Evolutionary conservation across 2,329 filamentous ascomycete genomes (phyloP).

Genomic region (Fusarium pininemorale): DNA sequence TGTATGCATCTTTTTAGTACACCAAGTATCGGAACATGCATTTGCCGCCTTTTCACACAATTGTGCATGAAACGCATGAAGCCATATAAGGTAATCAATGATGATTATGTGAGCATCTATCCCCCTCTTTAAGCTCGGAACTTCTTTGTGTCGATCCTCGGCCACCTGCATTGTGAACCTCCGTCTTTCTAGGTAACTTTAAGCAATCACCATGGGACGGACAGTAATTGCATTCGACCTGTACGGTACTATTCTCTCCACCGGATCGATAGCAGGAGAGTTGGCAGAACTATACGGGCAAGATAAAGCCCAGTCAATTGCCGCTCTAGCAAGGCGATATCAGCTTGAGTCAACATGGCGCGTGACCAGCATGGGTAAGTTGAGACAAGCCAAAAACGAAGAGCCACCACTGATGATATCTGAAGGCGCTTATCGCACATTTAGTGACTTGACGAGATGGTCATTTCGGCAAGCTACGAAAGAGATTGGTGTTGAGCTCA

Average conservation of each 20-base stretch:
- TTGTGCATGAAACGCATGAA: background rate
- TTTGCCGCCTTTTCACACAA: background rate
- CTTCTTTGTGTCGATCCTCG: background rate
- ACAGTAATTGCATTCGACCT: conserved; percentile 75
- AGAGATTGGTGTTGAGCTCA: conserved; percentile 62
- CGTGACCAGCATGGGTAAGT: conserved; percentile 76
- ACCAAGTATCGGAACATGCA: background rate
- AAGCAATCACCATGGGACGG: conserved; percentile 33
- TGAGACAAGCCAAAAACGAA: background rate
- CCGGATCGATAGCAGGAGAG: conserved; percentile 70
- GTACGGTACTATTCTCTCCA: conserved; percentile 79
- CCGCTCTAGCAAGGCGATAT: conserved; percentile 71
- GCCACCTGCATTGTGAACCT: background rate
- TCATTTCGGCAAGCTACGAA: conserved; percentile 71
- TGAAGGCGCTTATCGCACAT: conserved; percentile 60
- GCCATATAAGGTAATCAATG: background rate
- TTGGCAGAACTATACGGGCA: conserved; percentile 66
- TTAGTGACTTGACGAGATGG: conserved; percentile 69
- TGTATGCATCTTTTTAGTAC: background rate
- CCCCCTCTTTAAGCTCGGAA: background rate
- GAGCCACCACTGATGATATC: background rate
- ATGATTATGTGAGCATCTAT: conserved; percentile 1
- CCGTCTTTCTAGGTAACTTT: background rate
- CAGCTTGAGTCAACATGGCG: conserved; percentile 84
- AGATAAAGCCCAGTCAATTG: conserved; percentile 65